Evolutionary conservation across 2,329 filamentous ascomycete genomes (phyloP), one percentile per base, ranked within the genome.

Genomic region (Alternaria solani): DNA sequence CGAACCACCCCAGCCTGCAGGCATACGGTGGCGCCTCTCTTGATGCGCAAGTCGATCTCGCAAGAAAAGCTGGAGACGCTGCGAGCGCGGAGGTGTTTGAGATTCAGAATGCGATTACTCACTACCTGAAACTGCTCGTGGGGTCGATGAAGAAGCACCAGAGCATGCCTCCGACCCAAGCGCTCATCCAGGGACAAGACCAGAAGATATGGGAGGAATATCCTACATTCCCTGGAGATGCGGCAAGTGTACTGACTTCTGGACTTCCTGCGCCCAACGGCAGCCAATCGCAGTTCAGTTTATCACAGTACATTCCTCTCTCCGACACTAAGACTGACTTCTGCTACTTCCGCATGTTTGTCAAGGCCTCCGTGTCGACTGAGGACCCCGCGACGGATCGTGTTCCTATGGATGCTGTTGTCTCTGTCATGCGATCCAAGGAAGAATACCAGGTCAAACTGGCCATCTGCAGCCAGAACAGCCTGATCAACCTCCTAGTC

Each of bases 131-230:
- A 61, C 91, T 94, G 62, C 79, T 97, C 39, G 83, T 91, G 5
- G 86, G 90, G 68, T 96, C 92, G 1, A 96, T 97, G 90, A 90
- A 91, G 76, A 85, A 91, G 53, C 96, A 96, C 71, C 88, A 89
- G 23, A 88, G 95, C 58, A 83, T 97, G 68, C 90, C 92, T 0
- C 82, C 84, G 1, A 79, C 83, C 41, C 76, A 83, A 51, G 86
- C 89, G 43, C 82, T 94, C n/a, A 90, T 90, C 1, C 91, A 93
- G 70, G 88, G 89, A 1, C 88, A 94, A 62, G 91, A 97, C 73
- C 91, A 91, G 55, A 88, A 87, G 0, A 90, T 96, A 39, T 97
- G 92, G 93, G 75, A 94, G 16, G 85, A 89, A 57, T 95, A 96
- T 70, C 92, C 92, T 0, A 80, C 84, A 9, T 85, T 94, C 64